Evolutionary conservation across 257 asterid genomes (phyloP), one percentile per base, ranked within the genome.

Genomic region (Paraleonurus japonicus): DNA sequence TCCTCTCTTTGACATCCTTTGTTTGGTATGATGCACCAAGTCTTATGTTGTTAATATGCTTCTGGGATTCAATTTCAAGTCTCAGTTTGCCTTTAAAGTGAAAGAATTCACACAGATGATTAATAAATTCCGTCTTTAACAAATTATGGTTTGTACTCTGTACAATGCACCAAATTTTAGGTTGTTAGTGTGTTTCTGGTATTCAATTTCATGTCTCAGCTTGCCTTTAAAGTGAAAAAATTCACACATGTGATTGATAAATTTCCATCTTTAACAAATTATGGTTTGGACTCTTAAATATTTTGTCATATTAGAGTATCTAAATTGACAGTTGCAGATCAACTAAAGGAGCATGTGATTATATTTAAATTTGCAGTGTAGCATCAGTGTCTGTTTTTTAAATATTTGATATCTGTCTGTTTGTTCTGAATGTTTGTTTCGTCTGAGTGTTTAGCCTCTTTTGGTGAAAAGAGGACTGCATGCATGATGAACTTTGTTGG

Each of bases 381-480:
- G 72, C 15, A 8, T 35, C 17, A 60, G 26, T 57, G 4, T 39
- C 24, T 51, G 0, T 28, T 15, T 17, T 33, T 50, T 28, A 9
- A 23, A 45, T 11, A 23, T 23, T 50, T 23, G 45, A 64, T 45
- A 27, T 26, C 60, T 68, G 26, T 16, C 35, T 68, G 45, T 20
- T n/a, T 47, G 9, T 47, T n/a, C 54, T 47, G 28, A 19, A 19
- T 53, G 60, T 19, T 53, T 0, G 15, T 2, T 33, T 22, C 41
- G 7, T 47, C 70, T n/a, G n/a, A n/a, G n/a, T n/a, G n/a, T n/a
- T n/a, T n/a, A n/a, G n/a, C n/a, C n/a, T n/a, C n/a, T 70, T 67
- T 74, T 32, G 68, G 19, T 66, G 66, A 63, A 48, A 67, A 39
- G 69, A 27, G 72, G 48, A 7, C 19, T 61, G 48, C 65, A 62